A percentile compares a stretch with the other conserved stretches of the same genome.
phyloP scores from a whole-genome alignment of 352 stramenopile genomes.

The Globisporangium perplexum region DNA sequence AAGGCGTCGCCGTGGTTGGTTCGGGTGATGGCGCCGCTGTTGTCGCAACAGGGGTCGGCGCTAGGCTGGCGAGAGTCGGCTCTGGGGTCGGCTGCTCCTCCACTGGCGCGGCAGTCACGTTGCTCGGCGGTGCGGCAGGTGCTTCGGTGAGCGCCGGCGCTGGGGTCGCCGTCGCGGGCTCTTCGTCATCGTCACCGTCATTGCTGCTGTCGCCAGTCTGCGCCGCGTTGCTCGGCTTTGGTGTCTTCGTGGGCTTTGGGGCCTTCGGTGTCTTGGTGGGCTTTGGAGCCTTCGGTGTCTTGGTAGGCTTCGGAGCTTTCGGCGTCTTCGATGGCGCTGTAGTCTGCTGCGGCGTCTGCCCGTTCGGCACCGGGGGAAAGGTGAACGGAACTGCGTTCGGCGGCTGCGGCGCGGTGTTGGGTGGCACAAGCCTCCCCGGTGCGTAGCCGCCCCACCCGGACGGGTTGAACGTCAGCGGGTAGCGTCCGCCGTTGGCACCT shows the following conservation, averaged over 20 bases:
- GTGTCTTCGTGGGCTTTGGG: slow-evolving; percentile 4
- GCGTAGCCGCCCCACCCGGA: slow-evolving; percentile 6
- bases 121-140: neutral
- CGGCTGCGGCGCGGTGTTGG: neutral
- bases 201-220: neutral
- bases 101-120: no score
- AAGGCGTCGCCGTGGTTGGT: slow-evolving; percentile 8
- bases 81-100: no score
- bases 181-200: neutral
- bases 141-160: slow-evolving; percentile 2
- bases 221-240: slow-evolving; percentile 1
- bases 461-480: slow-evolving; percentile 10
- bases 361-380: no score
- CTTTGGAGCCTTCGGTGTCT: neutral
- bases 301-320: no score
- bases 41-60: slow-evolving; percentile 5
- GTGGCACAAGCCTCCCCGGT: slow-evolving; percentile 5
- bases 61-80: no score
- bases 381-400: no score
- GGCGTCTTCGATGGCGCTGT: no score
- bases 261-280: slow-evolving; percentile 2
- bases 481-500: no score
- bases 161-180: neutral
- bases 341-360: no score
- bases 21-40: slow-evolving; percentile 6